Percentiles rank a stretch among this genome's conserved stretches.
phyloP scores from a whole-genome alignment of 169 alveolate species.

The Plasmodium malariae region DNA sequence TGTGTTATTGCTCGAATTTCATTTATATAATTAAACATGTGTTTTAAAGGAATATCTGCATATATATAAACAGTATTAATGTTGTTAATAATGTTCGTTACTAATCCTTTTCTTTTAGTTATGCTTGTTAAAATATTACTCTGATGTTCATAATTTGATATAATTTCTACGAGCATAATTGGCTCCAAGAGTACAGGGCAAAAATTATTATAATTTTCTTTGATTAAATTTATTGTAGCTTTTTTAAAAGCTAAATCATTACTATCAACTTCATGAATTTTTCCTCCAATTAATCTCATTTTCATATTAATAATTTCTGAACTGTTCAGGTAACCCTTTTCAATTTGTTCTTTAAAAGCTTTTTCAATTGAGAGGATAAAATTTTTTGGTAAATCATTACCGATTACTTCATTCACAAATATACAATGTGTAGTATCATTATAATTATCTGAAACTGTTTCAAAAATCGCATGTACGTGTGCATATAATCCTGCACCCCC shows the following conservation, averaged over 20 bases:
- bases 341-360: constrained; percentile 93
- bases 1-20: constrained; percentile 93
- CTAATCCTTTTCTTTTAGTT: constrained; percentile 92
- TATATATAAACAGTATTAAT: constrained; percentile 88
- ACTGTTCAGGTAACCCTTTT: constrained; percentile 93
- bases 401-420: constrained; percentile 86
- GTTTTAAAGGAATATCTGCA: constrained; percentile 94
- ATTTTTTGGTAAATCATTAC: constrained; percentile 94
- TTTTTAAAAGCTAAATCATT: constrained; percentile 93
- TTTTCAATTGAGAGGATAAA: constrained; percentile 95
- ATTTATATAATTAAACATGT: constrained; percentile 96
- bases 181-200: constrained; percentile 93
- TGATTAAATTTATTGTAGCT: constrained; percentile 88
- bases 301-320: constrained; percentile 94
- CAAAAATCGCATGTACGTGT: constrained; percentile 92
- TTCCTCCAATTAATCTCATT: constrained; percentile 92
- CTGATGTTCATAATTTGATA: constrained; percentile 90
- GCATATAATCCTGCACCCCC: constrained; percentile 99
- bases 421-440: constrained; percentile 74
- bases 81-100: constrained; percentile 90
- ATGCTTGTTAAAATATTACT: constrained; percentile 90
- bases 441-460: constrained; percentile 89
- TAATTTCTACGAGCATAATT: constrained; percentile 94
- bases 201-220: constrained; percentile 87
- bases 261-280: constrained; percentile 95